These are phyloP conservation scores for Fraxinus albicans DNA, from an alignment of 305 asterid genomes.

Conservation along the genomic window DNA sequence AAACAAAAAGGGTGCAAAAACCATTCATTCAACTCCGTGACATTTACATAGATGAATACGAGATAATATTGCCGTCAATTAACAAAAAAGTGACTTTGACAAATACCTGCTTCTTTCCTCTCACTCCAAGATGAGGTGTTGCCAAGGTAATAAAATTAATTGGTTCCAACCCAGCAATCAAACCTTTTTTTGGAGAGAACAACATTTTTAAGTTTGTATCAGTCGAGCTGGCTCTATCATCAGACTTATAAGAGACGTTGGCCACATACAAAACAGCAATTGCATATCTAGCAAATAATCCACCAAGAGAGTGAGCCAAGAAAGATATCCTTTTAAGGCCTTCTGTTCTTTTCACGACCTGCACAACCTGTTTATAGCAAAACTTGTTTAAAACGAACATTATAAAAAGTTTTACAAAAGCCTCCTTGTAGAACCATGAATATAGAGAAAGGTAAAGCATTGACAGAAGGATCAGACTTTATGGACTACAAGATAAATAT, in stretches of 20 bases:
- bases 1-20: not conserved
- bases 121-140: conserved; percentile 98
- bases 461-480: not conserved
- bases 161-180: conserved; percentile 91
- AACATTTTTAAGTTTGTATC: conserved; percentile 29
- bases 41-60: not conserved
- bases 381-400: conserved; percentile 7
- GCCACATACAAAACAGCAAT: conserved; percentile 61
- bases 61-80: conserved; percentile 6
- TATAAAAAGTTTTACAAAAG: not conserved
- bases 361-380: conserved; percentile 55
- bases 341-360: conserved; percentile 65
- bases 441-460: not conserved
- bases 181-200: conserved; percentile 39
- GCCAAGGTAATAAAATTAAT: conserved; percentile 90
- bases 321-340: conserved; percentile 78
- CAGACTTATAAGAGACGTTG: conserved; percentile 22
- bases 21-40: not conserved
- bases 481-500: conserved; percentile 6
- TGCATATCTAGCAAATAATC: conserved; percentile 94
- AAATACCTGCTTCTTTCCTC: conserved; percentile 95
- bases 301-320: conserved; percentile 98
- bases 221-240: conserved; percentile 32
- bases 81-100: conserved; percentile 15
- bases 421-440: not conserved